Base-by-base conservation (phyloP, 306 rosid species). In the Fragaria iinumae region DNA sequence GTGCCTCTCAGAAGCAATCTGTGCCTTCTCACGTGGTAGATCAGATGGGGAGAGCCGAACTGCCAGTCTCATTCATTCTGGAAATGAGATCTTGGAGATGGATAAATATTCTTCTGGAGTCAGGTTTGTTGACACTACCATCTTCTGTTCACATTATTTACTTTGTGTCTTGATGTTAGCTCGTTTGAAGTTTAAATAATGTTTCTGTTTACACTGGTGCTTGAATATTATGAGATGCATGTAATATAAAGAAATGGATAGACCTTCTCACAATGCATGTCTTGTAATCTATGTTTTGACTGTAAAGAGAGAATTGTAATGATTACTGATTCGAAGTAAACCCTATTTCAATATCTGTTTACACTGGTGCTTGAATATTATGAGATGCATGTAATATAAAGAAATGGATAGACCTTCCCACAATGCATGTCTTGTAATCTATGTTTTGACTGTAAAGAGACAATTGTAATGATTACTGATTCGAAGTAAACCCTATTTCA, bases 1-100 rank as follows among this genome's bases (percentile, higher is more conserved):
- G 89, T 95, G 97, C 85, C 92, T 95, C 70, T 90, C 99, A 32
- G 98, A 95, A 84, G 97, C 99, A 73, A 84, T 95, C 74, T 92
- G 97, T 72, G 85, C 97, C 67, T 82, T 95, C 69, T 89, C 93
- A 85, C 97, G 93, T 72, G 99, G 99, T 80, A 90, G 93, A 84
- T 81, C 86, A 81, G 99, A 95, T 80, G 99, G 97, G 6, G 99
- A 95, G 80, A 95, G 97, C 80, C 90, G 77, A 69, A 95, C 96
- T 64, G 90, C 97, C 69, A 92, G 96, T 50, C 89, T 95, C 72
- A 81, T 92, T 77, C 90, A 95, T 87, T 90, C 99, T 52, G 99
- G 97, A 87, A 95, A 95, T 76, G 98, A 92, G 79, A 91, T 92
- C 77, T 87, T 91, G 87, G 97, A 92, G 85, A 80, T 86, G 47